Evolutionary conservation across 257 asterid genomes (phyloP), one percentile per base, ranked within the genome.

Genomic region (Solanum virginianum): DNA sequence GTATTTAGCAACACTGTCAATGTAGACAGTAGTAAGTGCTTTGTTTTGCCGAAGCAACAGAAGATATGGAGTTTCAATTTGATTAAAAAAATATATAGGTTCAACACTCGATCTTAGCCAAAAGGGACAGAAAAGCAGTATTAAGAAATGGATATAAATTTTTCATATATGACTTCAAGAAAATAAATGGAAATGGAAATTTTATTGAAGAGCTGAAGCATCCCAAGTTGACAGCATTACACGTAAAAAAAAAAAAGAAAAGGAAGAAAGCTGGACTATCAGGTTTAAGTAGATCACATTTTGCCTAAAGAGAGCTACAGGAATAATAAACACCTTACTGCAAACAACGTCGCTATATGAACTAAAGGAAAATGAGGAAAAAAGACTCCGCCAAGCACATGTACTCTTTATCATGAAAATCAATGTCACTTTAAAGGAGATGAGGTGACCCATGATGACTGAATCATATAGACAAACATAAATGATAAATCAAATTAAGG

Each of bases 1-100:
- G 85, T 97, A 97, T 86, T 92, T 94, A 71, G 99, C 97, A 83
- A 97, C 95, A 80, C 99, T 97, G 98, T 85, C 77, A 79, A 84
- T 29, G 83, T 53, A 79, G 83, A 79, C 66, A 29, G 14, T 54
- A 79, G 83, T 79, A 53, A 79, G 83, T 51, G 14, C 18, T 29
- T 79, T 79, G 60, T 55, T 79, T 79, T 26, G 63, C 83, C 43
- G 29, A 79, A 79, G 83, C 83, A 79, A 79, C 83, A 16, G 82
- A 77, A 51, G 63, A 26, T 16, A 53, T 53, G 83, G 26, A 29
- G 29, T 53, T 53, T 79, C 66, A 79, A 53, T 51, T 51, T 49
- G 24, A 51, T 24, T 6, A 47, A 22, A 26, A 51, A 22, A 51
- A 49, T 14, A 77, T 14, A 77, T 13, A 24, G 66, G 10, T 26